Evolutionary conservation across 1,139 yeast genomes (phyloP), one percentile per base, ranked within the genome.

Genomic region (Magnusiomyces tetraspermus): DNA sequence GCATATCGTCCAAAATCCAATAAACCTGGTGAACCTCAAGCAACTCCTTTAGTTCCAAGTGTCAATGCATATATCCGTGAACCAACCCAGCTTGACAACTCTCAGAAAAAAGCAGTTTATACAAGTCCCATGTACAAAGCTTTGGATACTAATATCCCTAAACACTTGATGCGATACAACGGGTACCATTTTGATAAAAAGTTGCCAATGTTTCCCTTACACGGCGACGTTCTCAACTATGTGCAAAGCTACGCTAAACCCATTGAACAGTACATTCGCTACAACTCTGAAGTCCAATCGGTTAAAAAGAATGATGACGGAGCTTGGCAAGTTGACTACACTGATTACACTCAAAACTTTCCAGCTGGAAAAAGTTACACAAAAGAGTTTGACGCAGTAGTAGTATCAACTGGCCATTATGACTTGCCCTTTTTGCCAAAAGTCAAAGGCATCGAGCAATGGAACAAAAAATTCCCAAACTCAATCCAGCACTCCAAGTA

Each of bases 61-160:
- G 59, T 57, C 28, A 52, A 24, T 53, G 58, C 56, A n/a, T 54
- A 57, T 11, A 58, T 53, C 30, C 45, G 36, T 19, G 65, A 64
- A 23, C 63, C 67, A 1, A 56, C 55, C 17, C n/a, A n/a, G n/a
- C n/a, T n/a, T n/a, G n/a, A 50, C n/a, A 54, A 49, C 2, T 47
- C 54, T 13, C n/a, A 28, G 15, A 59, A 56, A 11, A 51, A 52
- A 15, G 49, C 57, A 36, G 40, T 59, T 22, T 71, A 75, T 64
- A 70, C 73, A 24, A 63, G 73, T 30, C 76, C 82, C 1, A 72
- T 76, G 53, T 78, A 79, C 61, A 70, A 74, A 49, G 66, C 73
- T 47, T 68, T 83, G 53, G 85, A 80, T 60, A 79, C 87, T 10
- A 83, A 83, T 62, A 81, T 82, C 41, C 84, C 82, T 22, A 72